Base-by-base conservation (phyloP, 129 eudicot genomes). In the Pulicaria dysenterica region DNA sequence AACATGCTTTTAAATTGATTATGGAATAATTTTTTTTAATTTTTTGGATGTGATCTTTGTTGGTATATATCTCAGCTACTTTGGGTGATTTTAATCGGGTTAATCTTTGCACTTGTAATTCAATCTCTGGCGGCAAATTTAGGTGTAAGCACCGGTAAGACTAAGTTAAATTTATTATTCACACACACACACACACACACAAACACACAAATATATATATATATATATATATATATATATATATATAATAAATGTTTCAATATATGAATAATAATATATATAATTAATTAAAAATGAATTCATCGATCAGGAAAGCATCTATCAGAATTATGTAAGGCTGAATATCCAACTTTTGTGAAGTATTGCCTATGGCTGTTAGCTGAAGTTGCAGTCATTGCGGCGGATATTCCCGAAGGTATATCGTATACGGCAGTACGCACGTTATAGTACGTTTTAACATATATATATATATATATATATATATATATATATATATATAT, bases 81-180 rank as follows among this genome's bases (percentile, higher is more conserved):
- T 12, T 94, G 99, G 99, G 85, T 94, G 75, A 84, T 94, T 19
- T 86, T 94, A 41, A 83, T 94, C 62, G 99, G 99, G 51, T 75
- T 94, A 70, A 77, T 88, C 14, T 94, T 94, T 38, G 99, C 99
- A n/a, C 86, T 94, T 47, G 81, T 94, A 15, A 94, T 94, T 47
- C 99, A 94, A 76, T 90, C 99, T 8, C 93, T 94, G 3, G 99
- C 99, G 0, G 99, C 99, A 45, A 94, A 94, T 64, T 91, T 94
- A 74, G 99, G 99, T 31, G 99, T 94, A 45, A 78, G 76, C 81
- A 94, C 97, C 0, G 99, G 99, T 90, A 80, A 74, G 68, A 50
- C 19, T 12, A 24, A 5, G 13, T 38, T 16, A n/a, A n/a, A n/a
- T n/a, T n/a, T n/a, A n/a, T n/a, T n/a, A n/a, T n/a, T n/a, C n/a